Evolutionary conservation across 495 filamentous ascomycete species (phyloP), one percentile per base, ranked within the genome.

Genomic region (Jackrogersella minutella): DNA sequence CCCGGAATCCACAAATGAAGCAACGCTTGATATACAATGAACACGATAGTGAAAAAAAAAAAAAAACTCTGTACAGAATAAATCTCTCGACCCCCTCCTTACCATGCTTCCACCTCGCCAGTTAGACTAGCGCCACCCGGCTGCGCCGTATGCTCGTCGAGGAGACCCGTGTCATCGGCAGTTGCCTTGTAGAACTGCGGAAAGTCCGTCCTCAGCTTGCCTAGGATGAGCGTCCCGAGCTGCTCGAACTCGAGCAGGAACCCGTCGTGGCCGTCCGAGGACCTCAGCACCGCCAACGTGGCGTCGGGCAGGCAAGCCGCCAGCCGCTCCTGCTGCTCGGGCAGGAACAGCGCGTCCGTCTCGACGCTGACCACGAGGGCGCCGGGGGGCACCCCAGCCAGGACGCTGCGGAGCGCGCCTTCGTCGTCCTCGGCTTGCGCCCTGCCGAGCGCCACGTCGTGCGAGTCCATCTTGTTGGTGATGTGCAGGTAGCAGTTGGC

Each of bases 401-500:
- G 43, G 2, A 75, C 72, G 0, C 41, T 22, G 22, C 53, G 30
- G 17, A 79, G 49, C 5, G 57, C 46, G 16, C 30, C 41, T 14
- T 72, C 66, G 11, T 19, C 24, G 36, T 53, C n/a, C 11, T 40
- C 53, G 49, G 37, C 16, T 6, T 53, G 28, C 9, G 8, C 34
- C 30, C 76, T 61, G 16, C 66, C 73, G 0, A 69, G 61, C 10
- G 67, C 72, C 5, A 79, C 62, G 62, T 79, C 77, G 67, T 79
- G 77, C 2, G 69, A 50, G 51, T 79, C 77, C 72, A 79, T 77
- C 61, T 79, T 79, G 46, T 72, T 64, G 3, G 71, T 73, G 41
- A 78, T 66, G 59, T 76, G 74, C 2, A 79, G 55, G 30, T 77
- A 79, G 26, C 77, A 79, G 36, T 79, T 79, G 6, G 76, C 73